Conservation (phyloP, 257 asterid genomes). For the Solanum bulbocastanum region DNA sequence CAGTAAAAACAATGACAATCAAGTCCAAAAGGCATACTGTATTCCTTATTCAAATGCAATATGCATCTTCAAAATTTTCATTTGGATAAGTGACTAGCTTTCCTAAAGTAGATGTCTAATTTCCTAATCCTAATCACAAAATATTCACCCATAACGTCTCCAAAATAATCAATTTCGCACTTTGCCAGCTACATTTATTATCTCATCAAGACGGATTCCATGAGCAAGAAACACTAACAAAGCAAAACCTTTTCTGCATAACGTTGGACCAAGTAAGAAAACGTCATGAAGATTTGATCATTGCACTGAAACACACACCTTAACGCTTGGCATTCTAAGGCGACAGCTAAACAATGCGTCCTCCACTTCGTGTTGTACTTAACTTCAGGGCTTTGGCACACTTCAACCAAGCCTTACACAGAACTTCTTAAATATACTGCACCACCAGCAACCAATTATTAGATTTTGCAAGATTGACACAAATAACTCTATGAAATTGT, state of each 20-base stretch:
- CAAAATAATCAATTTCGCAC: neutral
- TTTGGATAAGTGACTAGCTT: neutral
- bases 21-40: neutral
- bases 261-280: neutral
- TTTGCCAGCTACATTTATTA: neutral
- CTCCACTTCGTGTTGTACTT: neutral
- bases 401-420: neutral
- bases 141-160: neutral
- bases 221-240: neutral
- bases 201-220: neutral
- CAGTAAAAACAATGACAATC: neutral
- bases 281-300: neutral
- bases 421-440: neutral
- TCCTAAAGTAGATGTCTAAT: neutral
- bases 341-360: neutral
- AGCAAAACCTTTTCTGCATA: neutral
- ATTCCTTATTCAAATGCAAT: neutral
- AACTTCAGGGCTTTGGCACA: neutral
- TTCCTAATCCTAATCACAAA: neutral
- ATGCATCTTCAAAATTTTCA: neutral
- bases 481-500: neutral
- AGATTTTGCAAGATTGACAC: neutral
- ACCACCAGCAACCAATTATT: neutral
- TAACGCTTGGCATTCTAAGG: neutral
- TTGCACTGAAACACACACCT: neutral